phyloP scores from a whole-genome alignment of 2,329 filamentous ascomycete genomes.

The Pseudomassariella vexata region DNA sequence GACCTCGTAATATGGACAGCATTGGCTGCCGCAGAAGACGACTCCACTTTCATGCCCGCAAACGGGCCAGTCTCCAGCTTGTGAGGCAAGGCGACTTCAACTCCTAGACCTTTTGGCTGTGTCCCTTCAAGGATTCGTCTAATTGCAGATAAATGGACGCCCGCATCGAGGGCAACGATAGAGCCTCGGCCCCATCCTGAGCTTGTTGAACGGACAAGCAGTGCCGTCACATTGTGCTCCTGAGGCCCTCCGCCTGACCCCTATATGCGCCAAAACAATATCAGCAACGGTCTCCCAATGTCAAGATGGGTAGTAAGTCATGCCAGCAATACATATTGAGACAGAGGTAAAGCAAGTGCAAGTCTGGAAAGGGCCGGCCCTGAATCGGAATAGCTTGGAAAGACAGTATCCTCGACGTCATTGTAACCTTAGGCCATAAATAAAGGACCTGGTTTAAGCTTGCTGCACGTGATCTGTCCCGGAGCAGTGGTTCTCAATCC shows the following conservation, averaged over 20 bases:
- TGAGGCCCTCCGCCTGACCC: constrained; percentile 84
- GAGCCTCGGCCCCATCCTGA: constrained; percentile 78
- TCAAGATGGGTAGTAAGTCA: constrained; percentile 4
- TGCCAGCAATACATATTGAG: constrained; percentile 17
- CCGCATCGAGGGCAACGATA: constrained; percentile 87
- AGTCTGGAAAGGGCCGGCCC: too few species aligned
- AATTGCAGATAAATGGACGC: constrained; percentile 82
- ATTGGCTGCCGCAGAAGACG: constrained; percentile 65
- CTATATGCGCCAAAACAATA: too few species aligned
- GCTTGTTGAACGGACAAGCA: constrained; percentile 77
- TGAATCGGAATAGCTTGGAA: too few species aligned
- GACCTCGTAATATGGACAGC: constrained; percentile 73
- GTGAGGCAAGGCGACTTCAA: constrained; percentile 38
- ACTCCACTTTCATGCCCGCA: constrained; percentile 66
- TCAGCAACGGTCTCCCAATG: too few species aligned
- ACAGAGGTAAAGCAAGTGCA: too few species aligned
- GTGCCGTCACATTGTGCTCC: constrained; percentile 84
- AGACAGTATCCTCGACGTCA: too few species aligned
- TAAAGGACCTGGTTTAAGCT: too few species aligned
- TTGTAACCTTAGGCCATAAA: too few species aligned
- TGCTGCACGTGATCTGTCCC: too few species aligned
- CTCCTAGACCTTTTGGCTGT: constrained; percentile 30
- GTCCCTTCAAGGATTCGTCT: constrained; percentile 66
- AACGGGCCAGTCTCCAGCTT: constrained; percentile 68
- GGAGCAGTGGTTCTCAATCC: too few species aligned